phyloP scores from a whole-genome alignment of 768 basidiomycete species.

The Mycena olivaceomarginata region DNA sequence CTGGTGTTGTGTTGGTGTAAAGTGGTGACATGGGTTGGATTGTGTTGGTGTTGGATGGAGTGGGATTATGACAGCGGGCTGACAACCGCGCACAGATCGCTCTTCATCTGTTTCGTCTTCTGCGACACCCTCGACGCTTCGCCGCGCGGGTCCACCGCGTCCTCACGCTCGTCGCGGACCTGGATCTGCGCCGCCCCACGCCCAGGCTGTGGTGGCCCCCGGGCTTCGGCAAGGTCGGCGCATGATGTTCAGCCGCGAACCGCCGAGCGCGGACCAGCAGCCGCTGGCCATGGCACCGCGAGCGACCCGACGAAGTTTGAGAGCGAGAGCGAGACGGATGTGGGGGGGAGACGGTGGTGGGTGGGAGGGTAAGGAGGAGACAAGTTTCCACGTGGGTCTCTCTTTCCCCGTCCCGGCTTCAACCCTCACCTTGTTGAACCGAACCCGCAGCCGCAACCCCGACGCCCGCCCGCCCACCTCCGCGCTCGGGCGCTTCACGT shows the following conservation, averaged over 20 bases:
- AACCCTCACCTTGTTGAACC: background rate
- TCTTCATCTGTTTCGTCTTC: constrained; percentile 68
- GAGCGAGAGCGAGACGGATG: constrained; percentile 12
- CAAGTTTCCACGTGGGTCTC: constrained; percentile 34
- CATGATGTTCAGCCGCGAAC: constrained; percentile 55
- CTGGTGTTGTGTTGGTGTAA: too few species aligned
- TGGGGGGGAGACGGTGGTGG: constrained; percentile 48
- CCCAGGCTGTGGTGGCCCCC: constrained; percentile 66
- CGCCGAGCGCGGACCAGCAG: constrained; percentile 53
- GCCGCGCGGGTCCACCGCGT: constrained; percentile 58
- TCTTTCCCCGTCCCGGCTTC: background rate
- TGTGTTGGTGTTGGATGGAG: background rate
- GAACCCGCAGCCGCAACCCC: constrained; percentile 56
- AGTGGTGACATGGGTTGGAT: too few species aligned
- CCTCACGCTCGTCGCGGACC: constrained; percentile 54
- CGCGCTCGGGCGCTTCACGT: constrained; percentile 55
- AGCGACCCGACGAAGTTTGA: constrained; percentile 58
- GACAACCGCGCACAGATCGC: constrained; percentile 52
- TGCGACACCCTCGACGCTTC: constrained; percentile 64
- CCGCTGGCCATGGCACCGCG: constrained; percentile 59
- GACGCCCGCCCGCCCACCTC: constrained; percentile 65
- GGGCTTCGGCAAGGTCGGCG: constrained; percentile 60
- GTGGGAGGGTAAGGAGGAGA: constrained; percentile 44
- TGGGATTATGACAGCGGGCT: background rate
- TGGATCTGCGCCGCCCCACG: constrained; percentile 59